Conservation (phyloP, 371 early-diverging fungal species). For the Entomophthora muscae region DNA sequence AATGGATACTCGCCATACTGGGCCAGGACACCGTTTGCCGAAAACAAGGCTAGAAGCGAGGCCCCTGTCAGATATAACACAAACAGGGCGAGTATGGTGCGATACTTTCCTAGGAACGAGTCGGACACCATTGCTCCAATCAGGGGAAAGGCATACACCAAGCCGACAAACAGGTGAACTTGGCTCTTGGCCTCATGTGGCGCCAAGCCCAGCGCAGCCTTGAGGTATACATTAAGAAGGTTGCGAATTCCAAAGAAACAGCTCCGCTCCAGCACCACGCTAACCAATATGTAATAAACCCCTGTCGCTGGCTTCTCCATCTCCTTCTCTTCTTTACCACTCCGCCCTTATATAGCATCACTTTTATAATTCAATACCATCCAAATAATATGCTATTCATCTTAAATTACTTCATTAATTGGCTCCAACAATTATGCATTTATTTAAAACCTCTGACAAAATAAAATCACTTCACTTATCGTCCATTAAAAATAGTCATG, state of each 20-base stretch:
- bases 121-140: slow-evolving; percentile 44
- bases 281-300: slow-evolving; percentile 11
- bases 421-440: too few species aligned
- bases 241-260: slow-evolving; percentile 11
- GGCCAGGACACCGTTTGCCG: slow-evolving; percentile 2
- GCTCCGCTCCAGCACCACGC: slow-evolving; percentile 14
- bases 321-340: too few species aligned
- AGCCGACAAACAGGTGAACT: slow-evolving; percentile 26
- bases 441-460: too few species aligned
- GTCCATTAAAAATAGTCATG: too few species aligned
- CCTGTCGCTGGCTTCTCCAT: slow-evolving; percentile 13
- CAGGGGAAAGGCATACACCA: slow-evolving; percentile 42
- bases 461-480: too few species aligned
- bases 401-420: too few species aligned
- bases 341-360: too few species aligned
- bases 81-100: slow-evolving; percentile 28
- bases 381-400: too few species aligned
- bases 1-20: background rate
- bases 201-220: slow-evolving; percentile 12
- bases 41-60: background rate
- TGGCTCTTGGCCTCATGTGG: slow-evolving; percentile 13
- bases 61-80: slow-evolving; percentile 4
- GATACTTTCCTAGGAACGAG: slow-evolving; percentile 40
- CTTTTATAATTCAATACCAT: too few species aligned
- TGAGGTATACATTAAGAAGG: slow-evolving; percentile 12